Conservation (phyloP, 805 yeast species). For the Yarrowia sp. region DNA sequence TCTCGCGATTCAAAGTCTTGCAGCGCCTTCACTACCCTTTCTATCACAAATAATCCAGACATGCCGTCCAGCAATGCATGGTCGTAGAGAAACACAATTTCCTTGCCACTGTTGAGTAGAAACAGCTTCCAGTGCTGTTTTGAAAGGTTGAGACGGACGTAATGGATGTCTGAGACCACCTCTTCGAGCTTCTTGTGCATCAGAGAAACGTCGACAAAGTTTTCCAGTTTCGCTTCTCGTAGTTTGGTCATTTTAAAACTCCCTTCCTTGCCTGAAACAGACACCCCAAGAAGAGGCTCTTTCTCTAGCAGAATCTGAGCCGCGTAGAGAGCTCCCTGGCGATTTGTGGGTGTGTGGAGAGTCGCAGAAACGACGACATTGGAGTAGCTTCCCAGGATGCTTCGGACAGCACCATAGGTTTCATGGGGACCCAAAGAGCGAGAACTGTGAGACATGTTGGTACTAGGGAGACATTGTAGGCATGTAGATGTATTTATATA, state of each 20-base stretch:
- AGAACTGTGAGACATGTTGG: background rate
- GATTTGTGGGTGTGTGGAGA: background rate
- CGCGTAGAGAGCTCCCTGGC: background rate
- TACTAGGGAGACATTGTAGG: too few species aligned
- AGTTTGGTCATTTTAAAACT: slow-evolving; percentile 6
- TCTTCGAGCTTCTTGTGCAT: background rate
- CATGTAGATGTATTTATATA: too few species aligned
- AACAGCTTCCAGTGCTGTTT: slow-evolving; percentile 44
- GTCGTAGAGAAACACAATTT: slow-evolving; percentile 43
- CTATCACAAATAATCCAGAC: slow-evolving; percentile 41
- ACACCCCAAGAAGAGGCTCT: slow-evolving; percentile 12
- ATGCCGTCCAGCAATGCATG: slow-evolving; percentile 45
- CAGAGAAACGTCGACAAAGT: background rate
- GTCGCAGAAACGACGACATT: slow-evolving; percentile 20
- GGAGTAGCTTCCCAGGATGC: slow-evolving; percentile 15
- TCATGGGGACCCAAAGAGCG: slow-evolving; percentile 13
- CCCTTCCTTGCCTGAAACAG: slow-evolving; percentile 9
- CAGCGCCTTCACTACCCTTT: background rate
- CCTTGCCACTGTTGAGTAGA: slow-evolving; percentile 33
- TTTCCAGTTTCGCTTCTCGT: background rate
- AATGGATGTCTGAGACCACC: background rate
- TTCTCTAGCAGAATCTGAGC: slow-evolving; percentile 1
- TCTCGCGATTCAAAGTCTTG: background rate
- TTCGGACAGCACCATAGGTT: slow-evolving; percentile 14
- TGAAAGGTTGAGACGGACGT: background rate